Conservation (phyloP, 2,329 filamentous ascomycete genomes). For the Diaporthe eres region DNA sequence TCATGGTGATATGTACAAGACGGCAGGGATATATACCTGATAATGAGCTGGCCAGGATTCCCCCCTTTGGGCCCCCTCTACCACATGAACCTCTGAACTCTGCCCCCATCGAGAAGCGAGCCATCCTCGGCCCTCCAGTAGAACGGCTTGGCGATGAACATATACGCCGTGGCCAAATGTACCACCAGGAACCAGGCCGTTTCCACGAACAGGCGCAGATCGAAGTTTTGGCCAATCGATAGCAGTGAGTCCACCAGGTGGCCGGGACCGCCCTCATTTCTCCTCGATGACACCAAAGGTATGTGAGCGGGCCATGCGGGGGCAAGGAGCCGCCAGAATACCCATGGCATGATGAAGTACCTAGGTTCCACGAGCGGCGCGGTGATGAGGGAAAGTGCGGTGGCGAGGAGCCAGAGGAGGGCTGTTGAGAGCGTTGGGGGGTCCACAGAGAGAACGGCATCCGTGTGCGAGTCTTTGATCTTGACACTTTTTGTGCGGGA, state of each 20-base stretch:
- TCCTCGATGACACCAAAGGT: constrained; percentile 1
- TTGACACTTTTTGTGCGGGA: constrained; percentile 11
- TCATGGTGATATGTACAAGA: not conserved
- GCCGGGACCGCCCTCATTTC: constrained; percentile 29
- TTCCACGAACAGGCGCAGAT: constrained; percentile 70
- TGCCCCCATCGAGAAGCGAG: constrained; percentile 65
- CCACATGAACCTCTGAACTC: constrained; percentile 87
- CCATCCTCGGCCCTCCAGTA: constrained; percentile 72
- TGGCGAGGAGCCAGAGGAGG: constrained; percentile 75
- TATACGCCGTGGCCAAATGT: constrained; percentile 76
- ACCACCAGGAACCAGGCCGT: constrained; percentile 78
- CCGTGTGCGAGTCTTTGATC: constrained; percentile 43
- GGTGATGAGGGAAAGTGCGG: constrained; percentile 83
- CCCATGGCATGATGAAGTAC: constrained; percentile 96
- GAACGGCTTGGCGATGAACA: constrained; percentile 79
- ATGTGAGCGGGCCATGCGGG: constrained; percentile 62
- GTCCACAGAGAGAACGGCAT: constrained; percentile 35
- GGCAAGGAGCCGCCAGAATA: constrained; percentile 89
- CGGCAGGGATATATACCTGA: too few species aligned
- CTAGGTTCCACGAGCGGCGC: constrained; percentile 94
- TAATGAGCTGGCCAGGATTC: not conserved
- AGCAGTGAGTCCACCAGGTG: constrained; percentile 30
- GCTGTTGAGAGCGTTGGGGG: constrained; percentile 64
- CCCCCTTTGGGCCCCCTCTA: constrained; percentile 51
- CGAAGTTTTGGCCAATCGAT: constrained; percentile 48